Evolutionary conservation across 2,329 filamentous ascomycete genomes (phyloP).

Genomic region (Arachnopeziza araneosa): DNA sequence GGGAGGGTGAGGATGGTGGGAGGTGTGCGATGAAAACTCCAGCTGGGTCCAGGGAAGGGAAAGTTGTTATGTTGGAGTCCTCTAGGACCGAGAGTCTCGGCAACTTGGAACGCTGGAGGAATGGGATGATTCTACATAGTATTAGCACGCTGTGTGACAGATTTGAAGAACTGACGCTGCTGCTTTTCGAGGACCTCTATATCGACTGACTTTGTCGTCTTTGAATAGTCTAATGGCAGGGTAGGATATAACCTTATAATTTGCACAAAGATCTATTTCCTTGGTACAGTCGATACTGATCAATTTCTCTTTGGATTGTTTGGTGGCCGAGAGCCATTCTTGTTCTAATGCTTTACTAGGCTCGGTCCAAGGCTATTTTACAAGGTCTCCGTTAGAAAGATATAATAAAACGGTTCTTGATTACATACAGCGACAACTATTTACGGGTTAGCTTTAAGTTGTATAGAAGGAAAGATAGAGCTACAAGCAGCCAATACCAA

Average conservation of each 20-base stretch:
- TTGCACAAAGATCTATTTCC: conserved; percentile 35
- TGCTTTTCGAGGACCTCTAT: conserved; percentile 39
- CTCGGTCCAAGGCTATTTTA: conserved; percentile 15
- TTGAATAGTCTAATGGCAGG: conserved; percentile 41
- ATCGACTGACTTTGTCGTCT: conserved; percentile 32
- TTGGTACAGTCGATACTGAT: conserved; percentile 39
- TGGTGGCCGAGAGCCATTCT: conserved; percentile 17
- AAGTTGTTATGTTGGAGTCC: conserved; percentile 27
- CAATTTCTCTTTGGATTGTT: conserved; percentile 21
- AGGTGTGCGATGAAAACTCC: neutral
- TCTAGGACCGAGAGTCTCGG: conserved; percentile 28
- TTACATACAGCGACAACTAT: conserved; percentile 15
- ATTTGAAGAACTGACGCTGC: conserved; percentile 26
- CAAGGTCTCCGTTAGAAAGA: neutral
- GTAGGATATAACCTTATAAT: conserved; percentile 39
- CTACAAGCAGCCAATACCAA: conserved; percentile 17
- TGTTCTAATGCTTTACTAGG: conserved; percentile 14
- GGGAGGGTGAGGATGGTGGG: neutral
- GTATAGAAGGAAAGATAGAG: neutral
- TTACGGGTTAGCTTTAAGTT: neutral
- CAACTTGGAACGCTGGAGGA: conserved; percentile 27
- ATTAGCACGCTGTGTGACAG: neutral
- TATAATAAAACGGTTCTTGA: neutral
- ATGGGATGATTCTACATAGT: conserved; percentile 26
- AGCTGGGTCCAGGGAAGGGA: conserved; percentile 31